Percentiles rank a stretch among this genome's conserved stretches.
phyloP scores from a whole-genome alignment of 2,329 filamentous ascomycete species.

The Fusarium drepaniforme region DNA sequence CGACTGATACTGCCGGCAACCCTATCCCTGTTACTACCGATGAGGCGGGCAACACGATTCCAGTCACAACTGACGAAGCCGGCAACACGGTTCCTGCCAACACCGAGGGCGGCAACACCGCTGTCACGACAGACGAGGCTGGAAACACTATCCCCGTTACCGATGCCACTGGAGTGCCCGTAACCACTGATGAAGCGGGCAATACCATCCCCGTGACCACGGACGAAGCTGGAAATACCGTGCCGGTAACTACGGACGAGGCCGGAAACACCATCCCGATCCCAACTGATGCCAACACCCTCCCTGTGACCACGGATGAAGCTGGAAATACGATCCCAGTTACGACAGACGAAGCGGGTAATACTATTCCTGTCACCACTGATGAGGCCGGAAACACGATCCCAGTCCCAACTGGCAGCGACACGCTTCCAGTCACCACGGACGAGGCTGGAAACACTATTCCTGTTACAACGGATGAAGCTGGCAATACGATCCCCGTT shows the following conservation, averaged over 20 bases:
- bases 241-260: neutral
- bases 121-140: neutral
- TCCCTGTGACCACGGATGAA: neutral
- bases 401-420: neutral
- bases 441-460: neutral
- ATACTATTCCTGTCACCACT: neutral
- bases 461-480: neutral
- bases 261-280: neutral
- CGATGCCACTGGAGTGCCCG: neutral
- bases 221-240: neutral
- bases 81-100: neutral
- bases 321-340: neutral
- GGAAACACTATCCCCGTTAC: neutral
- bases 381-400: neutral
- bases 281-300: neutral
- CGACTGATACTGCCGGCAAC: neutral
- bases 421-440: neutral
- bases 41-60: neutral
- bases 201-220: neutral
- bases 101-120: neutral
- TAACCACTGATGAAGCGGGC: neutral
- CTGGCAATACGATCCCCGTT: neutral
- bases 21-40: neutral
- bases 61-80: neutral
- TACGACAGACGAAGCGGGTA: neutral